Evolutionary conservation across 176 grass and related monocot genomes (phyloP).

Genomic region (Carex parvula): DNA sequence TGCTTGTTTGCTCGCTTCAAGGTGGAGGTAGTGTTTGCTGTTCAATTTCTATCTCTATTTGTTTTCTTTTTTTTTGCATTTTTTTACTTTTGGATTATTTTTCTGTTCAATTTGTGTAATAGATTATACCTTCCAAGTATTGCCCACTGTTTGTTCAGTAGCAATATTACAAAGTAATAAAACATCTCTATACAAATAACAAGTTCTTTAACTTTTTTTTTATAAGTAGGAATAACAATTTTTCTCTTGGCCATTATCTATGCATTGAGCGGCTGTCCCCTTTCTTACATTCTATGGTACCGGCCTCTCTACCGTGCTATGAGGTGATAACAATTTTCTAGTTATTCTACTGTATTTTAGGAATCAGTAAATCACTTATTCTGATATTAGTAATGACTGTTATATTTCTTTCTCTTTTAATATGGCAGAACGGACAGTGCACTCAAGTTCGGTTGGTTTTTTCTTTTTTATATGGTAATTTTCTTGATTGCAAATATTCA

Average conservation of each 20-base stretch:
- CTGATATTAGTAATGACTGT: constrained; percentile 14
- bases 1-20: constrained; percentile 54
- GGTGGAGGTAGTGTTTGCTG: constrained; percentile 47
- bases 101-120: not conserved
- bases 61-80: not conserved
- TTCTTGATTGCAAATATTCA: not conserved
- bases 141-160: not conserved
- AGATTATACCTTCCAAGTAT: not conserved
- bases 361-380: not conserved
- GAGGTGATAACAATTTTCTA: constrained; percentile 41
- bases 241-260: constrained; percentile 80
- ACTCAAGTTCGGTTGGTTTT: constrained; percentile 78
- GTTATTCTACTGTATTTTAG: not conserved
- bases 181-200: not conserved
- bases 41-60: not conserved
- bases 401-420: constrained; percentile 18
- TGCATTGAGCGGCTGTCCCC: constrained; percentile 71
- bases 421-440: constrained; percentile 74
- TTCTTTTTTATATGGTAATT: constrained; percentile 80
- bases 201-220: constrained; percentile 2
- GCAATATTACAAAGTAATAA: not conserved
- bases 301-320: constrained; percentile 76
- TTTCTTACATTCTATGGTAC: constrained; percentile 93
- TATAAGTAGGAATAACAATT: constrained; percentile 51
- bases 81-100: not conserved